Evolutionary conservation across 2,329 filamentous ascomycete species (phyloP), one percentile per base, ranked within the genome.

Genomic region (Apiospora arundinis): DNA sequence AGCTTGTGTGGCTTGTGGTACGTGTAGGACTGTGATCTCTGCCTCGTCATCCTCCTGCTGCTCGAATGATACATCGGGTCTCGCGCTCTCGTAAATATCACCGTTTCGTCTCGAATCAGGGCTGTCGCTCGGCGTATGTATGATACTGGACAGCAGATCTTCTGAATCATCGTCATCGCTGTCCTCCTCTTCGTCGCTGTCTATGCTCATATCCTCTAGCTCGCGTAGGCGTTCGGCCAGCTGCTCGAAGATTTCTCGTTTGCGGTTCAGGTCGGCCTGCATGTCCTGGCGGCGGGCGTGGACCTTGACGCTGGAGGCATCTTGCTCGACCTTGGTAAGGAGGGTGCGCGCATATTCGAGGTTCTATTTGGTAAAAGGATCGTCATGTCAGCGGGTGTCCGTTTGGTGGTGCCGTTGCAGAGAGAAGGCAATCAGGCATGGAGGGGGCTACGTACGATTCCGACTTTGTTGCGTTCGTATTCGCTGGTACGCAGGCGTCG

Each of bases 271-370:
- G 73, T 92, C 90, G 28, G 84, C 81, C 80, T 94, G 92, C 23
- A 87, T 79, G 71, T 91, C 88, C 73, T 90, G 85, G 75, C 90
- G 88, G 72, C 88, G 88, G 6, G 85, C 80, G 71, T 87, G 87
- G 44, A 87, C 83, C 78, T 91, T 91, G 73, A 91, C 82, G n/a
- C 81, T 83, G 18, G 89, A 81, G 7, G 90, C 87, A 75, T 92
- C 89, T 76, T 93, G 92, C 79, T 95, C 93, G 56, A 94, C 87
- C 72, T 87, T 90, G 25, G 92, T 87, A 70, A 95, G 88, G 42
- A 93, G 86, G 0, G 86, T 87, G 52, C 91, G 89, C 25, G 93
- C 93, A 79, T 93, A 90, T 75, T 92, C 89, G 73, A 95, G 84
- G 77, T 94, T 95, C 89, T 93, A 73, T 21, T 11, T 28, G 8